phyloP scores from a whole-genome alignment of 2,329 filamentous ascomycete genomes.

The Sporothrix luriei region DNA sequence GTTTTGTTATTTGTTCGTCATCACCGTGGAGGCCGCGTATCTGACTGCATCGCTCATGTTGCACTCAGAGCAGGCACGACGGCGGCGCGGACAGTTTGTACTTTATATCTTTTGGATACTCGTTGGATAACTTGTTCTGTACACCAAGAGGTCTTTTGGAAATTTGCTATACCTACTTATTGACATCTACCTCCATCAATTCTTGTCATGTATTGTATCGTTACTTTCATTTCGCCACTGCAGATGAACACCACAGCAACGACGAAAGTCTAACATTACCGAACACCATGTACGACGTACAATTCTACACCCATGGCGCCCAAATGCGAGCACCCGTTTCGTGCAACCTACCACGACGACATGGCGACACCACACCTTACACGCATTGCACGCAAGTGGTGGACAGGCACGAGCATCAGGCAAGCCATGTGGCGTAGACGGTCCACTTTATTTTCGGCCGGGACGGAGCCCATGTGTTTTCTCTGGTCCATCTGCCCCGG shows the following conservation, averaged over 20 bases:
- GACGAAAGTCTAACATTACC: neutral
- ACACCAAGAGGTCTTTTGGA: conserved; percentile 9
- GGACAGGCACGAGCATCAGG: neutral
- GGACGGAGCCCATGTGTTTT: neutral
- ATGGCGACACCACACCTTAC: neutral
- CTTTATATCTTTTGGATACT: conserved; percentile 20
- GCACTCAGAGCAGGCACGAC: neutral
- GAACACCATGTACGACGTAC: too few relatives aligned
- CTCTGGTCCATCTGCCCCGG: neutral
- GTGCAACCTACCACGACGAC: neutral
- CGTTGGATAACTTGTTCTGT: conserved; percentile 16
- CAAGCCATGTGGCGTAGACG: neutral
- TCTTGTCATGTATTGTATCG: neutral
- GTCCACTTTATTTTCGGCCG: neutral
- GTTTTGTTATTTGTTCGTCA: neutral
- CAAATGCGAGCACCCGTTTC: too few relatives aligned
- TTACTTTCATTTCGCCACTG: neutral
- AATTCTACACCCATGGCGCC: too few relatives aligned
- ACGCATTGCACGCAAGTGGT: neutral
- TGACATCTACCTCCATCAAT: neutral
- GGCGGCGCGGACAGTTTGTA: neutral
- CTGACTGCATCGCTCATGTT: conserved; percentile 1
- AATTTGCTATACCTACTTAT: neutral
- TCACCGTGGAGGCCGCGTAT: neutral
- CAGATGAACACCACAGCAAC: neutral